Percentiles rank a stretch among this genome's conserved stretches.
Evolutionary conservation across 176 grass and related monocot genomes (phyloP).

Genomic region (Aegilops bicornis): DNA sequence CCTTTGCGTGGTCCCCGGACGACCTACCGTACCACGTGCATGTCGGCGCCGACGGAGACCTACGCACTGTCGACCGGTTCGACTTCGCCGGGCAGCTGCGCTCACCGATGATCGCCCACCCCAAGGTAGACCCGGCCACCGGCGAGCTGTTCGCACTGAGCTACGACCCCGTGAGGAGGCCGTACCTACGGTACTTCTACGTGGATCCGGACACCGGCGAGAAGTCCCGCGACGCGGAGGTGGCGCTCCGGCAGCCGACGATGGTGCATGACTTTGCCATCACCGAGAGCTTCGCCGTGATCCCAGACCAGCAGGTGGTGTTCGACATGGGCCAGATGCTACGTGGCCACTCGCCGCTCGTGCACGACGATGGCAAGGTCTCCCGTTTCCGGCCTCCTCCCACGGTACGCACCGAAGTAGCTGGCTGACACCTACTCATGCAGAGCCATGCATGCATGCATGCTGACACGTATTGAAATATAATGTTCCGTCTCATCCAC

Average conservation of each 20-base stretch:
- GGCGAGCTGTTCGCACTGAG: slow-evolving; percentile 55
- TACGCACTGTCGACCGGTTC: slow-evolving; percentile 33
- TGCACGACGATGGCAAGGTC: slow-evolving; percentile 38
- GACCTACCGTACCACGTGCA: slow-evolving; percentile 52
- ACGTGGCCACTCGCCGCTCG: slow-evolving; percentile 43
- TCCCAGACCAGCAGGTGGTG: slow-evolving; percentile 61
- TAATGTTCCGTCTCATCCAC: not conserved
- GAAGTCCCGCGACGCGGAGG: slow-evolving; percentile 46
- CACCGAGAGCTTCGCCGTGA: slow-evolving; percentile 46
- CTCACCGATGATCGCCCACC: slow-evolving; percentile 52
- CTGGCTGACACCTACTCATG: not conserved
- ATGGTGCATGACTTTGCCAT: slow-evolving; percentile 64
- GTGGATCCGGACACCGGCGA: slow-evolving; percentile 23
- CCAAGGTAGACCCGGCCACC: slow-evolving; percentile 42
- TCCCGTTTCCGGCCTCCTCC: slow-evolving; percentile 56
- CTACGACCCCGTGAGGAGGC: slow-evolving; percentile 50
- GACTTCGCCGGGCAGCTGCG: slow-evolving; percentile 41
- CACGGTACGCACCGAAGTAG: slow-evolving; percentile 21
- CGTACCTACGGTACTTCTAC: slow-evolving; percentile 53
- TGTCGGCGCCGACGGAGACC: not conserved
- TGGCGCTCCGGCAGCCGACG: slow-evolving; percentile 44
- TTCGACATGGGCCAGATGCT: slow-evolving; percentile 50
- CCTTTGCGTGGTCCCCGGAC: too few species aligned
- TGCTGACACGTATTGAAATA: not conserved
- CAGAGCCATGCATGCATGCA: not conserved